Conservation (phyloP, 2,329 filamentous ascomycete species). For the Fragosphaeria purpurea region DNA sequence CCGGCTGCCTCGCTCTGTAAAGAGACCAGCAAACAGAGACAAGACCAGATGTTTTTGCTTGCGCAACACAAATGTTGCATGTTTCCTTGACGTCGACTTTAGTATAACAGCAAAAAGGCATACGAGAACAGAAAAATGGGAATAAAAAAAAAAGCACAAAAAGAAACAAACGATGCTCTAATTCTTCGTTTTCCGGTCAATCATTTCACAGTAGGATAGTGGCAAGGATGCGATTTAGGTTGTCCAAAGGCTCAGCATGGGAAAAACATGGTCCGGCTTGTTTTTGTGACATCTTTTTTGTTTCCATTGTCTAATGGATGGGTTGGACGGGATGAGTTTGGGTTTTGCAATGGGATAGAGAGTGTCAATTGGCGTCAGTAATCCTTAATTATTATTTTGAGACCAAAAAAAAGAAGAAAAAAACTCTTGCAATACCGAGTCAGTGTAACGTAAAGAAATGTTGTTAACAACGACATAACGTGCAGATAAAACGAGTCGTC, state of each 20-base stretch:
- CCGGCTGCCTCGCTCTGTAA: constrained; percentile 27
- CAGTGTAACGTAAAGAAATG: too few species aligned
- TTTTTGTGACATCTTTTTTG: neutral
- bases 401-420: too few species aligned
- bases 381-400: too few species aligned
- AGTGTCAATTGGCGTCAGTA: too few species aligned
- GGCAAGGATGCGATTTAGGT: neutral
- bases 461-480: too few species aligned
- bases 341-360: neutral
- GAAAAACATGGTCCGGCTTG: neutral
- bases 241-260: neutral
- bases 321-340: neutral
- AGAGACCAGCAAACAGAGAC: neutral
- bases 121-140: neutral
- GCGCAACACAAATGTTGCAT: too few species aligned
- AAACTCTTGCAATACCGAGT: too few species aligned
- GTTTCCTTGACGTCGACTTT: too few species aligned
- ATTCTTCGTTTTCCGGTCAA: neutral
- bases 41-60: too few species aligned
- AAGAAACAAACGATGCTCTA: neutral
- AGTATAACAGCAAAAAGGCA: neutral
- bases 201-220: neutral
- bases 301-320: neutral
- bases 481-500: too few species aligned
- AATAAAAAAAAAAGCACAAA: neutral